These are phyloP conservation scores for Panaeolus papilionaceus DNA, from an alignment of 768 basidiomycete genomes.

Conservation along the genomic window DNA sequence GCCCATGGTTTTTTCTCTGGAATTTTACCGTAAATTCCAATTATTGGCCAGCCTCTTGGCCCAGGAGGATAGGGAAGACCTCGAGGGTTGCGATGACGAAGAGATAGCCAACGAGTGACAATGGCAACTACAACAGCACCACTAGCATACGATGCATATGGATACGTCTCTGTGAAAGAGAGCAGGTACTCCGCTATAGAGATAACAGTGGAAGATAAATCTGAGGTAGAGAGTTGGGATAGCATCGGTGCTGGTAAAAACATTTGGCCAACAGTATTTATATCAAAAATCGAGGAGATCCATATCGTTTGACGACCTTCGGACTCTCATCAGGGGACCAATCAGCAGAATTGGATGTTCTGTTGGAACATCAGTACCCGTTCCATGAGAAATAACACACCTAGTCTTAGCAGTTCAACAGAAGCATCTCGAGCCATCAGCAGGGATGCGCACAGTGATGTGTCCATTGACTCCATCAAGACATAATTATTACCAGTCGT, in stretches of 20 bases:
- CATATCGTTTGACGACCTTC: too few species aligned
- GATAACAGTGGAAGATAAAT: background rate
- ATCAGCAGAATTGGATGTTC: too few species aligned
- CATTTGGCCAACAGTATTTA: background rate
- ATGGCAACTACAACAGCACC: background rate
- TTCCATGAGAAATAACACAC: too few species aligned
- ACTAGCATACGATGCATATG: background rate
- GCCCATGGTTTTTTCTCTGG: constrained; percentile 29
- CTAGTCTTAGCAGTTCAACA: too few species aligned
- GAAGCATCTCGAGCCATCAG: too few species aligned
- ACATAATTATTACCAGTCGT: too few species aligned
- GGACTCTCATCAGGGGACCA: too few species aligned
- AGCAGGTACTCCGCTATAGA: background rate
- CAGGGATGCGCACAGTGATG: too few species aligned
- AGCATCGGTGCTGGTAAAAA: background rate
- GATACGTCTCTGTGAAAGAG: background rate
- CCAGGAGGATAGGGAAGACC: constrained; percentile 42
- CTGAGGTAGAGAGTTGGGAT: background rate
- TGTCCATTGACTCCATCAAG: too few species aligned
- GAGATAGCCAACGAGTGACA: background rate
- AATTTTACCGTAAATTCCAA: constrained; percentile 40
- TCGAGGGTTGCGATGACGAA: constrained; percentile 22
- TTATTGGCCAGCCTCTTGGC: constrained; percentile 45
- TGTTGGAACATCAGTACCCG: too few species aligned
- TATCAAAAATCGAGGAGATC: background rate